phyloP scores from a whole-genome alignment of 1,284 basidiomycete species.

The Polyporus tsugae region DNA sequence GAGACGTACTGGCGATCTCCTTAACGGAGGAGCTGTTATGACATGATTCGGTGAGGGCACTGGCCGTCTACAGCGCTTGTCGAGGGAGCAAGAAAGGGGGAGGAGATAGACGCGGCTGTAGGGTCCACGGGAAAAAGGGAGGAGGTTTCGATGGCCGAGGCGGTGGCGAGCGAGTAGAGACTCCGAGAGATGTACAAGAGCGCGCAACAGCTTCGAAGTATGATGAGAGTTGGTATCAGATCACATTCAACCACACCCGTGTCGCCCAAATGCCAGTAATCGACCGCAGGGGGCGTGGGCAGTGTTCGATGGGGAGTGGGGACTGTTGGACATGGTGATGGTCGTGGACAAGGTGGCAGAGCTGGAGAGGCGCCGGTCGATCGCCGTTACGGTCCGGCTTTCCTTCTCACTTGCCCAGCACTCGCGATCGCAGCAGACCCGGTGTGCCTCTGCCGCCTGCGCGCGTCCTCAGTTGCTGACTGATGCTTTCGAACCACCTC shows the following conservation, averaged over 20 bases:
- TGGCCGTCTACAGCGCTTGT: conserved; percentile 31
- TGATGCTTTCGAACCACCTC: conserved; percentile 18
- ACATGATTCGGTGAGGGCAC: conserved; percentile 45
- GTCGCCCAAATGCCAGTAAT: neutral
- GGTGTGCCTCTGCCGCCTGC: too few species aligned
- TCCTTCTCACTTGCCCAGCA: too few species aligned
- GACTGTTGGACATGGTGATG: neutral
- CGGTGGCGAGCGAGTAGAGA: conserved; percentile 21
- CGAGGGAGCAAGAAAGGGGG: conserved; percentile 46
- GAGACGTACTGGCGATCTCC: conserved; percentile 3
- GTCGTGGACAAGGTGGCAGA: neutral
- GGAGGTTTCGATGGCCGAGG: conserved; percentile 9
- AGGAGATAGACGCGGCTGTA: conserved; percentile 29
- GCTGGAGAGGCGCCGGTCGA: neutral
- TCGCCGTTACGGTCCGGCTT: conserved; percentile 22
- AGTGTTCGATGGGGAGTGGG: neutral
- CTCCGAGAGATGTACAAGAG: neutral
- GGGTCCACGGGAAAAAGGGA: conserved; percentile 6
- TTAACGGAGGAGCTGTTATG: conserved; percentile 8
- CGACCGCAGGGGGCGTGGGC: neutral
- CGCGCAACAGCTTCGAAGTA: conserved; percentile 8
- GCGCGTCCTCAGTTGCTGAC: conserved; percentile 8
- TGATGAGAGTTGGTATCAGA: neutral
- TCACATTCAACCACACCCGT: neutral
- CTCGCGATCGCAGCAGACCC: too few species aligned